Conservation (phyloP, 257 asterid genomes). For the Knoxia roxburghii region DNA sequence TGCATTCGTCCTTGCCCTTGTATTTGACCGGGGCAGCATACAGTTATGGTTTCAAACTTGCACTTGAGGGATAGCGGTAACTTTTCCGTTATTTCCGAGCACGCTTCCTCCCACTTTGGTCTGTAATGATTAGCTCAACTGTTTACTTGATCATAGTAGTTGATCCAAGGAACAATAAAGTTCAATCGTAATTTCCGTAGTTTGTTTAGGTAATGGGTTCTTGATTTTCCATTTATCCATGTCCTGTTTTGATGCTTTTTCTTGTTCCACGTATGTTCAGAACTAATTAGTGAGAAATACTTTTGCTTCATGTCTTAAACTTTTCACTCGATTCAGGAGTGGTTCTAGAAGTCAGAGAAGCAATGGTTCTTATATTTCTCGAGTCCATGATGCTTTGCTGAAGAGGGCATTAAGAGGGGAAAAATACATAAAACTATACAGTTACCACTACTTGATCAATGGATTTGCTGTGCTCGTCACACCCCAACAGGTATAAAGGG, state of each 20-base stretch:
- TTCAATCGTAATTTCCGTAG: not conserved
- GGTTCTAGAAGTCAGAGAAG: slow-evolving; percentile 33
- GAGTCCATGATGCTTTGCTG: slow-evolving; percentile 67
- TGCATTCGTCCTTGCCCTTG: not conserved
- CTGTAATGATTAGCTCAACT: slow-evolving; percentile 4
- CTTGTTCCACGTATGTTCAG: not conserved
- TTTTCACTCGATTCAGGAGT: slow-evolving; percentile 45
- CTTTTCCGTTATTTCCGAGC: not conserved
- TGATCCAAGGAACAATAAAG: not conserved
- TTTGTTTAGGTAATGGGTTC: not conserved
- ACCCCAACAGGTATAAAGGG: slow-evolving; percentile 59
- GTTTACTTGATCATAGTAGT: not conserved
- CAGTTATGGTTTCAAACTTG: not conserved
- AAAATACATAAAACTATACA: slow-evolving; percentile 78
- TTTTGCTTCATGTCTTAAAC: slow-evolving; percentile 15
- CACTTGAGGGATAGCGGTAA: not conserved
- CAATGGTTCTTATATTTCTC: slow-evolving; percentile 43
- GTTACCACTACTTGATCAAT: slow-evolving; percentile 87
- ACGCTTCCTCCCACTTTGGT: slow-evolving; percentile 1
- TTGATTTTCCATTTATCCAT: not conserved
- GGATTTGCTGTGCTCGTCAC: slow-evolving; percentile 93
- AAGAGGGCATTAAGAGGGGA: slow-evolving; percentile 57
- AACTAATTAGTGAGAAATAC: not conserved
- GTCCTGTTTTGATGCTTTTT: not conserved
- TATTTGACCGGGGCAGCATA: not conserved